Percentiles rank a stretch among this genome's conserved stretches.
These are phyloP conservation scores for Ogataea paraovalis DNA, from an alignment of 805 yeast genomes.

Conservation along the genomic window DNA sequence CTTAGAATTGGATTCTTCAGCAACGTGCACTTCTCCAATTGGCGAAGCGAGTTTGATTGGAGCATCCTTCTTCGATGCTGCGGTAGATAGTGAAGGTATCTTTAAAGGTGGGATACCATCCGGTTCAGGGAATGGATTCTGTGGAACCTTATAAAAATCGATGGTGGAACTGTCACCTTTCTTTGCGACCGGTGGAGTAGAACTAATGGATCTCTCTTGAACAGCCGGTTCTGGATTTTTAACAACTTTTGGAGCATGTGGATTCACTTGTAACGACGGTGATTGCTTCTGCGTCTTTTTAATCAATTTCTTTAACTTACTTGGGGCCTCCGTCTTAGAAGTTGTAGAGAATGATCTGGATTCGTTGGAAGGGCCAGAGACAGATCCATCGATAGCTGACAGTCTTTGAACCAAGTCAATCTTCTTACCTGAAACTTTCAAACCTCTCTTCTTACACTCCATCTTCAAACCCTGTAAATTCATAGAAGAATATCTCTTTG, in stretches of 20 bases:
- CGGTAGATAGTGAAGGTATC: slow-evolving; percentile 27
- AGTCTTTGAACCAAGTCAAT: slow-evolving; percentile 46
- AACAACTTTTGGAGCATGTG: slow-evolving; percentile 1
- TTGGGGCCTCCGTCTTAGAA: slow-evolving; percentile 4
- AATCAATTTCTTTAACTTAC: slow-evolving; percentile 1
- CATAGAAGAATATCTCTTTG: slow-evolving; percentile 35
- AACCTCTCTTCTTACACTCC: slow-evolving; percentile 58
- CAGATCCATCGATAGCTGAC: slow-evolving; percentile 14
- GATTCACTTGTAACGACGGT: neutral
- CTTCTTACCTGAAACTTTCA: slow-evolving; percentile 60
- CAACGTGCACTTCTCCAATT: slow-evolving; percentile 7
- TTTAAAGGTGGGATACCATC: slow-evolving; percentile 22
- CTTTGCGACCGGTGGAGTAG: slow-evolving; percentile 30
- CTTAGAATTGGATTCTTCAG: slow-evolving; percentile 10
- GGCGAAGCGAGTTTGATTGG: neutral
- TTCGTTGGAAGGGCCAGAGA: slow-evolving; percentile 3
- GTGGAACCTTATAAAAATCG: slow-evolving; percentile 51
- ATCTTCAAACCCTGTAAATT: slow-evolving; percentile 50
- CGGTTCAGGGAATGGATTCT: slow-evolving; percentile 22
- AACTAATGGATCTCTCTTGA: slow-evolving; percentile 16
- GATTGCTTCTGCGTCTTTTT: neutral
- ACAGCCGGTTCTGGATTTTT: neutral
- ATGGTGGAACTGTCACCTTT: slow-evolving; percentile 58
- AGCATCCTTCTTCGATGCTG: slow-evolving; percentile 23
- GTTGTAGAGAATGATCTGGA: slow-evolving; percentile 16